Evolutionary conservation across 306 rosid genomes (phyloP).

Genomic region (Malus fusca): DNA sequence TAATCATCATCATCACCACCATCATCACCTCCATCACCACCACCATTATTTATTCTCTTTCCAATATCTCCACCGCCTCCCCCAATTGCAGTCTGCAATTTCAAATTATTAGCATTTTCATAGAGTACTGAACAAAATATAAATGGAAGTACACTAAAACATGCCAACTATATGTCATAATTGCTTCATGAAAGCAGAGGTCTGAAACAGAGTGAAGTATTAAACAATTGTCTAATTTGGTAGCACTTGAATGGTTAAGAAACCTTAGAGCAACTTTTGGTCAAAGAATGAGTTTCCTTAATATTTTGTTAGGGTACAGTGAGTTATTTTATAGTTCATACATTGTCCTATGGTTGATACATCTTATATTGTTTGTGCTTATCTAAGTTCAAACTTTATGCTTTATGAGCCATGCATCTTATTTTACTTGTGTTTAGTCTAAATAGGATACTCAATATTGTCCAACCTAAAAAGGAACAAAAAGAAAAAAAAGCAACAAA

Average conservation of each 20-base stretch:
- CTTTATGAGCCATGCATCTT: neutral
- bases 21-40: constrained; percentile 97
- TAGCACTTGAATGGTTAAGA: neutral
- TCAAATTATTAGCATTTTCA: constrained; percentile 2
- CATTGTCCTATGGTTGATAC: neutral
- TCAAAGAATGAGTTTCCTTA: neutral
- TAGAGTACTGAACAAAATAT: neutral
- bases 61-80: constrained; percentile 96
- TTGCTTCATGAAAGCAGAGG: neutral
- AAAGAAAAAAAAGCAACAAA: neutral
- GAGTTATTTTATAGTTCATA: neutral
- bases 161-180: constrained; percentile 1
- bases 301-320: neutral
- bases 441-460: neutral
- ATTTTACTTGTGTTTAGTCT: neutral
- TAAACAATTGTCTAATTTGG: neutral
- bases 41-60: constrained; percentile 77
- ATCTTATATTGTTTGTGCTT: neutral
- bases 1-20: constrained; percentile 92
- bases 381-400: neutral
- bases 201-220: neutral
- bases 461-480: neutral
- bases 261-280: neutral
- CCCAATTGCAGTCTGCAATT: constrained; percentile 67
- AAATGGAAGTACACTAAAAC: neutral